These are phyloP conservation scores for Elongisporangium undulatum DNA, from an alignment of 352 stramenopile species.

Conservation along the genomic window DNA sequence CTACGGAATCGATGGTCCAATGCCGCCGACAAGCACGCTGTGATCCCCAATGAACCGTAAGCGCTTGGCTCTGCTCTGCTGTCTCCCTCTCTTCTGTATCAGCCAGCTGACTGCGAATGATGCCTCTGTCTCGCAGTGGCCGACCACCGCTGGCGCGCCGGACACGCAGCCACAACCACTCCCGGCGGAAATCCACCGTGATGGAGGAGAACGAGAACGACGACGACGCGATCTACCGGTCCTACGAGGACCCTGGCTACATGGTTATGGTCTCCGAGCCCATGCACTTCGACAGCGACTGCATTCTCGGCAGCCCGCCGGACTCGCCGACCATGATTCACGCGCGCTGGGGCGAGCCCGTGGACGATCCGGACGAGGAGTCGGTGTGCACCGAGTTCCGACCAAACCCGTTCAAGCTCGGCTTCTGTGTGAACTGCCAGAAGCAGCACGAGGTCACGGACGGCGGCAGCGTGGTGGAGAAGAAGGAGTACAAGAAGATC, in stretches of 20 bases:
- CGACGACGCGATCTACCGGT: conserved; percentile 52
- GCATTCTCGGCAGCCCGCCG: conserved; percentile 66
- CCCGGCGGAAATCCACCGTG: conserved; percentile 15
- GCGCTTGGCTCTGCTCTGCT: not conserved
- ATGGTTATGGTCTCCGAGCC: conserved; percentile 49
- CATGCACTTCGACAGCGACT: conserved; percentile 71
- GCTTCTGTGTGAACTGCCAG: conserved; percentile 89
- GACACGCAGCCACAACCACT: conserved; percentile 17
- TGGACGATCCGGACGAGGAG: conserved; percentile 80
- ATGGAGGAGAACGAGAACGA: conserved; percentile 28
- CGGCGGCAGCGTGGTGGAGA: conserved; percentile 50
- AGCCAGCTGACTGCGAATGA: not conserved
- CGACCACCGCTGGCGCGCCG: conserved; percentile 16
- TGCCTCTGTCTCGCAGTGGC: not conserved
- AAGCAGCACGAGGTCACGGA: conserved; percentile 84
- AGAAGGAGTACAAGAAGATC: conserved; percentile 86
- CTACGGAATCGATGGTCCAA: conserved; percentile 20
- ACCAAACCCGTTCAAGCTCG: conserved; percentile 82
- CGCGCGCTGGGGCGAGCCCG: conserved; percentile 78
- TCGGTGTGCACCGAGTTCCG: conserved; percentile 75
- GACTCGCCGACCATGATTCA: conserved; percentile 82
- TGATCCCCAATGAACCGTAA: not conserved
- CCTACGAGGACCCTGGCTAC: conserved; percentile 78
- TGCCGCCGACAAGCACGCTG: conserved; percentile 6
- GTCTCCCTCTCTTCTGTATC: not conserved